A percentile compares a stretch with the other conserved stretches of the same genome.
Conservation (phyloP, 75 land plant species). For the Cupressus sempervirens region DNA sequence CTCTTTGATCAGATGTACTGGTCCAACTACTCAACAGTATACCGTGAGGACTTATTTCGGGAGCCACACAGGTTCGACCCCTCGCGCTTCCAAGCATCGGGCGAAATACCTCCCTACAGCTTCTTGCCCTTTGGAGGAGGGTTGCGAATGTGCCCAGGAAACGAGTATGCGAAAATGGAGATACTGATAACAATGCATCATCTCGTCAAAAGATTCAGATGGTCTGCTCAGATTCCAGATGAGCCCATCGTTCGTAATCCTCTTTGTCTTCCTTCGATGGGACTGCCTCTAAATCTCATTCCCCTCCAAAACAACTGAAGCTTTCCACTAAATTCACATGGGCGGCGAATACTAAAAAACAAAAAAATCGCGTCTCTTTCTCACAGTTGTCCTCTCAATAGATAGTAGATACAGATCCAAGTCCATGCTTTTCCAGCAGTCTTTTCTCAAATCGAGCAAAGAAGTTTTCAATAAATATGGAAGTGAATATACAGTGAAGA, state of each 20-base stretch:
- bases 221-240: slow-evolving; percentile 29
- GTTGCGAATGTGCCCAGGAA: slow-evolving; percentile 55
- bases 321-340: neutral
- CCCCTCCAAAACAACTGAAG: slow-evolving; percentile 12
- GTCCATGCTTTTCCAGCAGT: too few relatives aligned
- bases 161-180: slow-evolving; percentile 63
- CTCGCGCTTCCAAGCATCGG: slow-evolving; percentile 36
- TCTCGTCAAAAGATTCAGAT: slow-evolving; percentile 39
- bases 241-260: slow-evolving; percentile 35
- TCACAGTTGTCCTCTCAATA: too few relatives aligned
- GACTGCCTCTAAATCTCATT: slow-evolving; percentile 27
- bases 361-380: too few relatives aligned
- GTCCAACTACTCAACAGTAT: slow-evolving; percentile 34
- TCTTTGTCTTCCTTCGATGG: slow-evolving; percentile 26
- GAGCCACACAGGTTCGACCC: slow-evolving; percentile 62
- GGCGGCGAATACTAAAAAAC: too few relatives aligned
- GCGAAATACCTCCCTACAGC: slow-evolving; percentile 30
- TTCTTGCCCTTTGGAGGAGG: slow-evolving; percentile 72
- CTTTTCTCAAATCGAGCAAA: too few relatives aligned
- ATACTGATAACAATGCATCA: slow-evolving; percentile 44
- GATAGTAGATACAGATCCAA: too few relatives aligned
- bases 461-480: too few relatives aligned
- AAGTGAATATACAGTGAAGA: too few relatives aligned
- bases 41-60: slow-evolving; percentile 31
- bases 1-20: slow-evolving; percentile 30